These are phyloP conservation scores for Colletotrichum lindemuthianum DNA, from an alignment of 2,329 filamentous ascomycete genomes.

Conservation along the genomic window DNA sequence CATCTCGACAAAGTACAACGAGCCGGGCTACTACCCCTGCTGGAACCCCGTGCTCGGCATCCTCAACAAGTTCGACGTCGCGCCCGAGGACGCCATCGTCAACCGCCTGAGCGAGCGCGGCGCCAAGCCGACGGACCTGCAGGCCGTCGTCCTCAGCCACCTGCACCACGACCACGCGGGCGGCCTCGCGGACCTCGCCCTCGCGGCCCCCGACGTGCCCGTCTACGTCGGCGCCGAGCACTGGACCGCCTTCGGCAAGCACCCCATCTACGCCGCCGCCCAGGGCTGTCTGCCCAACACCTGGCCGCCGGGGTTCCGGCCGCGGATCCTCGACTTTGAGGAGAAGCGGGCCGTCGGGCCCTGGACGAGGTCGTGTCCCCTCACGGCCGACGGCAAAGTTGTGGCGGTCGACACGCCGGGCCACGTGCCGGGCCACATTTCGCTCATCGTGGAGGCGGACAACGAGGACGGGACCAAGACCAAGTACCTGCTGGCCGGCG, in stretches of 20 bases:
- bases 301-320: constrained; percentile 45
- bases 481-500: constrained; percentile 43
- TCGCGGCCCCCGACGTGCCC: constrained; percentile 40
- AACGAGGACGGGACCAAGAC: constrained; percentile 32
- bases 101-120: constrained; percentile 35
- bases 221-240: constrained; percentile 41
- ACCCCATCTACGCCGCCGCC: constrained; percentile 40
- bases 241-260: constrained; percentile 44
- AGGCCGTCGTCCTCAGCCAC: constrained; percentile 43
- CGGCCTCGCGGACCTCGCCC: constrained; percentile 40
- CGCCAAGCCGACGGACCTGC: constrained; percentile 38
- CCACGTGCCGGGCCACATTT: constrained; percentile 47
- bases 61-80: constrained; percentile 29
- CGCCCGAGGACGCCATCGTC: constrained; percentile 37
- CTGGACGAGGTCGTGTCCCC: constrained; percentile 41
- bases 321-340: constrained; percentile 41
- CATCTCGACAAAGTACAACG: constrained; percentile 37
- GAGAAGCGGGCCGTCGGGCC: constrained; percentile 41
- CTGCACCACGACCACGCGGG: constrained; percentile 44
- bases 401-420: constrained; percentile 47
- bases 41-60: constrained; percentile 35
- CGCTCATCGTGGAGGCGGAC: constrained; percentile 38
- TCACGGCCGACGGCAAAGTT: constrained; percentile 44
- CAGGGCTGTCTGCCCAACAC: constrained; percentile 44
- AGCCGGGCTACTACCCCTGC: constrained; percentile 38